Evolutionary conservation across 2,329 filamentous ascomycete species (phyloP), one percentile per base, ranked within the genome.

Genomic region (Penicillium sp.): DNA sequence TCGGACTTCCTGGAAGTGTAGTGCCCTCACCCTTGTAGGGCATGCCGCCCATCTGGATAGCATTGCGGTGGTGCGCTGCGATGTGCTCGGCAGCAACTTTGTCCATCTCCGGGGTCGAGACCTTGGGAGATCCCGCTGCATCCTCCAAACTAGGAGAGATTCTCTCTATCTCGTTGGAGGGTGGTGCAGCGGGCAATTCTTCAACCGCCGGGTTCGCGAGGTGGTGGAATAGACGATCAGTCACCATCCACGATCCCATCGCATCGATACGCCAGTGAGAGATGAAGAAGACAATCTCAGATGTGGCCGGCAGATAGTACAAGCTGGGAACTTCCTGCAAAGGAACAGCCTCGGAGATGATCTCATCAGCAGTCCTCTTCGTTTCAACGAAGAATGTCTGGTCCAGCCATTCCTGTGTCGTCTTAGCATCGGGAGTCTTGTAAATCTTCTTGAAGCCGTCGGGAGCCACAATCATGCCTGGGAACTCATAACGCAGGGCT

Each of bases 231-330:
- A 59, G n/a, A 7, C 50, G 42, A 14, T 60, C 47, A n/a, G 60
- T 43, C n/a, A 60, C 42, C 58, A 57, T 53, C 24, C 48, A 48
- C 14, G 50, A 58, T 8, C 59, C 59, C 24, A 61, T 33, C 1
- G 47, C 59, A 40, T 61, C 59, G 38, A 60, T 47, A 16, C 59
- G 59, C 59, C 59, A 61, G 55, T 61, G 59, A 3, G 58, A 61
- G 47, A 51, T 50, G 11, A 60, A 33, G 21, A 61, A 48, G 18
- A 61, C 21, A 40, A 61, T 35, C 30, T 60, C 58, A 7, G 59
- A 61, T 7, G 59, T 55, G 8, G 47, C 14, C 3, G 59, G 47
- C 20, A 60, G 46, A 26, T 52, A 60, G 28, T 55, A 45, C 6
- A 61, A 38, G 42, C 35, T 55, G 11, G 59, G 59, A 16, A 59